Evolutionary conservation across 2,329 filamentous ascomycete species (phyloP).

Genomic region (Pyricularia grisea): DNA sequence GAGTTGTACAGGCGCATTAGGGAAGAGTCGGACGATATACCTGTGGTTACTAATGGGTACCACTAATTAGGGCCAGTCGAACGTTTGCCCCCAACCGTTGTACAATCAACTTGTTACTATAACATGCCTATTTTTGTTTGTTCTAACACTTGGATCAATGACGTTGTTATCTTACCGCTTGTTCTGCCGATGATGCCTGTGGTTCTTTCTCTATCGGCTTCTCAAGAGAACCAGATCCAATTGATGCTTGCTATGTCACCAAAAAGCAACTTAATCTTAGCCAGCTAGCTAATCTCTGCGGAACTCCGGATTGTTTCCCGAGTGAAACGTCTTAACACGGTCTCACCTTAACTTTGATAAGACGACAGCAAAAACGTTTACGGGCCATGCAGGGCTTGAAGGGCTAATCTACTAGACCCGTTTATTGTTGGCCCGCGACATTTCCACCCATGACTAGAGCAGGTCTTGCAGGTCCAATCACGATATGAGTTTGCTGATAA

Average conservation of each 20-base stretch:
- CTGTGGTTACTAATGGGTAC: constrained; percentile 24
- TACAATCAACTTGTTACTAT: not conserved
- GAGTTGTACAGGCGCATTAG: constrained; percentile 68
- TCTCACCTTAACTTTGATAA: not conserved
- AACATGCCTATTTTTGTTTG: not conserved
- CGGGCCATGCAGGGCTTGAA: not conserved
- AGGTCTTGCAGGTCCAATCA: not conserved
- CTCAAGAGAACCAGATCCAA: no score
- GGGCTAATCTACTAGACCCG: not conserved
- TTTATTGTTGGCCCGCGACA: not conserved
- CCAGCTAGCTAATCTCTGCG: not conserved
- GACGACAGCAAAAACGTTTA: not conserved
- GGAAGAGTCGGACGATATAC: constrained; percentile 65
- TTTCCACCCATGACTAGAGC: not conserved
- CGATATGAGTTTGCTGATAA: not conserved
- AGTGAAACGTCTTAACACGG: not conserved
- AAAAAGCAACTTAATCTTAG: not conserved
- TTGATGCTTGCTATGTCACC: no score
- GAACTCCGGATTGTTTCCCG: not conserved
- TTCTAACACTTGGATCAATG: not conserved
- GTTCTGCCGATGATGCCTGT: no score
- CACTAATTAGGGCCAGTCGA: constrained; percentile 16
- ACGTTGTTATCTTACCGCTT: no score
- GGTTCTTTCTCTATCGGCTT: no score
- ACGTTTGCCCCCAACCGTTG: not conserved